phyloP scores from a whole-genome alignment of 257 asterid species.

The Solanum phureja region DNA sequence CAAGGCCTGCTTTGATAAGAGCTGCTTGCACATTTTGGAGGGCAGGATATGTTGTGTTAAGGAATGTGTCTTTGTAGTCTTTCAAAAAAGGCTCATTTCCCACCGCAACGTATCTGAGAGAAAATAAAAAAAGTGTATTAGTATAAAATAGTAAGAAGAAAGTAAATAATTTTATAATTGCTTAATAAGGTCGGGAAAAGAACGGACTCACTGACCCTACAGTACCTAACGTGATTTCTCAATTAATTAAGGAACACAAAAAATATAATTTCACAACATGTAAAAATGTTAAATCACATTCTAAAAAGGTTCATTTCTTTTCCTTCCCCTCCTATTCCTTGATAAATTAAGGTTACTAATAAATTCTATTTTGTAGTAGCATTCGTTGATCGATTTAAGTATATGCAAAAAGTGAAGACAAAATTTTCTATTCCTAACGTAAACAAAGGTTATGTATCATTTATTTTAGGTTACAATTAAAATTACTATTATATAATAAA shows the following conservation, averaged over 20 bases:
- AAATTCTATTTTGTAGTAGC: neutral
- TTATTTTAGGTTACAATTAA: neutral
- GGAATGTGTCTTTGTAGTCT: slow-evolving; percentile 21
- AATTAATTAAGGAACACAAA: neutral
- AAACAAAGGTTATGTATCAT: neutral
- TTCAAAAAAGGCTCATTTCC: slow-evolving; percentile 36
- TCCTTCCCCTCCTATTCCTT: neutral
- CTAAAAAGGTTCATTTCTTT: too few species aligned
- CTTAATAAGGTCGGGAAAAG: neutral
- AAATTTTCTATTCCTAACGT: neutral
- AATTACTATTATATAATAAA: neutral
- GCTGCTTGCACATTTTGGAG: slow-evolving; percentile 32
- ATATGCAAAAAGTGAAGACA: neutral
- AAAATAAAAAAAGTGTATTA: too few species aligned
- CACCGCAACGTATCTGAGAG: slow-evolving; percentile 39
- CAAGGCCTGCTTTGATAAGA: slow-evolving; percentile 33
- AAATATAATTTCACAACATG: neutral
- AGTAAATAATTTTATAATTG: neutral
- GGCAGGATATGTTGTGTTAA: slow-evolving; percentile 19
- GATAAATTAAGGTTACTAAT: neutral
- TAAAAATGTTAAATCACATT: neutral
- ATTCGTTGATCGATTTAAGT: neutral
- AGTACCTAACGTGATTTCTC: too few species aligned
- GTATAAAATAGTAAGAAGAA: neutral
- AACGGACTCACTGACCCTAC: neutral